phyloP scores from a whole-genome alignment of 352 stramenopile species.

The Phytophthora pisi region DNA sequence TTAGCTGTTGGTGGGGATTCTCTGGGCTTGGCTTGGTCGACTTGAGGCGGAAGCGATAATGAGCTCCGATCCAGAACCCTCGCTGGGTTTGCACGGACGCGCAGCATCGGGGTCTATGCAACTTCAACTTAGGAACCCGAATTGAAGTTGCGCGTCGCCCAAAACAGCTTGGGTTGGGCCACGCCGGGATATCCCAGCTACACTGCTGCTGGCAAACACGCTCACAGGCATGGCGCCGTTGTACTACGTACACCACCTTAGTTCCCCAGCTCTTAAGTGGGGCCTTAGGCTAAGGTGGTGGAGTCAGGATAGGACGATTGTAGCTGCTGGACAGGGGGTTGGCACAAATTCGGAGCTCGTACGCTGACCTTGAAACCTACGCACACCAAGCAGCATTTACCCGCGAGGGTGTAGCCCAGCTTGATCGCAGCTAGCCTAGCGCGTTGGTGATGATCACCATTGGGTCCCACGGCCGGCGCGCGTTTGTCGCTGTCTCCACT shows the following conservation, averaged over 20 bases:
- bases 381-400: neutral
- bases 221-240: no score
- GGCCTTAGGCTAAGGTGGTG: neutral
- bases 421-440: neutral
- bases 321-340: neutral
- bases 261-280: no score
- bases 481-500: neutral
- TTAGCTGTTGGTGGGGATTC: no score
- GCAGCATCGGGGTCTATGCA: slow-evolving; percentile 14
- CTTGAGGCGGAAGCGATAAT: slow-evolving; percentile 13
- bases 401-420: neutral
- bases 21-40: slow-evolving; percentile 1
- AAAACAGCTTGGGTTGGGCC: neutral
- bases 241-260: neutral
- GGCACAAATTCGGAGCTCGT: neutral
- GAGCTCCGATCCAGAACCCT: neutral
- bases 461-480: neutral
- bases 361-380: neutral
- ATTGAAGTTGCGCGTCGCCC: neutral
- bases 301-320: neutral
- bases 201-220: no score
- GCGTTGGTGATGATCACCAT: neutral
- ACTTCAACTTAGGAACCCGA: slow-evolving; percentile 22
- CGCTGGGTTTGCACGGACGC: slow-evolving; percentile 2
- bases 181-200: neutral